Evolutionary conservation across 768 basidiomycete genomes (phyloP), one percentile per base, ranked within the genome.

Genomic region (Hemileccinum rubropunctum): DNA sequence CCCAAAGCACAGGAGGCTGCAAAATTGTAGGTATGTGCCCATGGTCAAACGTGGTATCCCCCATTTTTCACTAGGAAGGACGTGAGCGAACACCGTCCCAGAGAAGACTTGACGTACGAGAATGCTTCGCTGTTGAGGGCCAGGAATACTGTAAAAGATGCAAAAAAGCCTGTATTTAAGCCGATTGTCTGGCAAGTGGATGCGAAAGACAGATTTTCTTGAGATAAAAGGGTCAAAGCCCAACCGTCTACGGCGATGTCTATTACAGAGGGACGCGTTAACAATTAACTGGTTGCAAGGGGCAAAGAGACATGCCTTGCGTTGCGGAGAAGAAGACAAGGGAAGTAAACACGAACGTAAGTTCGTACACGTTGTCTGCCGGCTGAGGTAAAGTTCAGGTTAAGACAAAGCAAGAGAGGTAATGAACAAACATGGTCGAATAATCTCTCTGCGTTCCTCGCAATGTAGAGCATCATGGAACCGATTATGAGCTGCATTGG

Each of bases 151-250:
- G 97, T 99, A 65, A 97, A 98, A 2, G 92, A 94, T 27, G 94
- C 80, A 62, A 98, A 95, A 69, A 86, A 98, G 6, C 97, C 97
- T 1, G 91, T 89, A 59, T 95, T 98, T 21, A 99, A 76, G 12
- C 97, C 97, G 52, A 98, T 91, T 1, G 97, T 98, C 68, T 99
- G 97, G 50, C 95, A 98, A 7, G 95, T 98, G 15, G 94, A 97
- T 3, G 97, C 97, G 62, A 95, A 99, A 15, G 95, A 92, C 33
- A 98, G 71, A 63, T 94, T 95, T 56, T 93, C 93, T 53, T 91
- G 84, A 2, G 95, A 98, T 41, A 99, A 82, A 30, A 84, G 77
- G 4, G 89, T 92, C 47, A 88, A 76, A 17, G 84, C 88, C 88
- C 87, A 89, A 27, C 91, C 95, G 62, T 98, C 95, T 27, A 98